A percentile compares a stretch with the other conserved stretches of the same genome.
Evolutionary conservation across 176 grass and related monocot species (phyloP).

Genomic region (Pontederia crassipes): DNA sequence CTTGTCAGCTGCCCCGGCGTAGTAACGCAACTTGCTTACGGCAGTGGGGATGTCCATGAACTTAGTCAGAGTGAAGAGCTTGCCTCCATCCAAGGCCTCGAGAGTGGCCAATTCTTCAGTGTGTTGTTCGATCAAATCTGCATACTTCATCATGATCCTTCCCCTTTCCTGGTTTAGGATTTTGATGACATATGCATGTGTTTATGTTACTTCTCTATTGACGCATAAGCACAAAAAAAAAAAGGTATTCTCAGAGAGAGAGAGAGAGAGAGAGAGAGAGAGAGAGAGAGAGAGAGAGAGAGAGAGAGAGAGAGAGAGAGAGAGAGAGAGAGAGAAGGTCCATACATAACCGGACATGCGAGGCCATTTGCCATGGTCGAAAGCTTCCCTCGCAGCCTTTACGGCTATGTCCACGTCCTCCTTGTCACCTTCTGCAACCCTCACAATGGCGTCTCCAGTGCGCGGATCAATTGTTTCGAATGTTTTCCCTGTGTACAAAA

Average conservation of each 20-base stretch:
- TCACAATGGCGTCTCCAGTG: slow-evolving; percentile 28
- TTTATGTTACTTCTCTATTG: too few species aligned
- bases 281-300: background rate
- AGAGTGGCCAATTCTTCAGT: background rate
- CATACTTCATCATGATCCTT: slow-evolving; percentile 9
- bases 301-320: background rate
- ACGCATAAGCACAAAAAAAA: too few species aligned
- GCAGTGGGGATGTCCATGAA: background rate
- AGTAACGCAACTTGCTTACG: background rate
- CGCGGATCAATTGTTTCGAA: slow-evolving; percentile 33
- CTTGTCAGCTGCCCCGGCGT: slow-evolving; percentile 9
- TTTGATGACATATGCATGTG: too few species aligned
- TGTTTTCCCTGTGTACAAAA: slow-evolving; percentile 26
- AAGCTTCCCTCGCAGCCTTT: slow-evolving; percentile 34
- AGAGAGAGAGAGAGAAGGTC: background rate
- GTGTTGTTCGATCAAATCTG: slow-evolving; percentile 7
- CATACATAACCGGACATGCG: slow-evolving; percentile 62
- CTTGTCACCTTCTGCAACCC: slow-evolving; percentile 29
- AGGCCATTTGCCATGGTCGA: slow-evolving; percentile 39
- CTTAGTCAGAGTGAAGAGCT: background rate
- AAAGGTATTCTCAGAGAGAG: too few species aligned
- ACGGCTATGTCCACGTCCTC: slow-evolving; percentile 39
- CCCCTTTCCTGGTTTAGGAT: slow-evolving; percentile 5
- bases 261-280: slow-evolving; percentile 1
- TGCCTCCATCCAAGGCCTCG: slow-evolving; percentile 6